Conservation (phyloP, 2,329 filamentous ascomycete genomes). For the Fusarium newnesense region DNA sequence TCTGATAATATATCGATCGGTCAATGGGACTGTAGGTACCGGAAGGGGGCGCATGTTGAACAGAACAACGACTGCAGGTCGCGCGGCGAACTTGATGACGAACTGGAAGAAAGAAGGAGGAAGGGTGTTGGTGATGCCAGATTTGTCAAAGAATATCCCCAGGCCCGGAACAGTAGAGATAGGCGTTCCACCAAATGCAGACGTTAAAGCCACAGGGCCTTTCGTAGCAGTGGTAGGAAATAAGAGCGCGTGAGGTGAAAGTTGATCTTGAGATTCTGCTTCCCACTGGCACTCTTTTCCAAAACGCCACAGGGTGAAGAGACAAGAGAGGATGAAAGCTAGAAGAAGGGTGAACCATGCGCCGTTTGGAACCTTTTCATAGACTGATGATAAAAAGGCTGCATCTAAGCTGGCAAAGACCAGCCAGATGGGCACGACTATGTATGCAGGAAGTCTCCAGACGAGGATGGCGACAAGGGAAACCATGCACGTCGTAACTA, state of each 20-base stretch:
- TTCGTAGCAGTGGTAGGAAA: background rate
- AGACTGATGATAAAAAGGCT: background rate
- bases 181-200: background rate
- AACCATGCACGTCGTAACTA: background rate
- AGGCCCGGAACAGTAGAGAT: background rate
- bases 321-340: background rate
- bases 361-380: background rate
- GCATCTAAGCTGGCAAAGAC: background rate
- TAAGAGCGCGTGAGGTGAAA: background rate
- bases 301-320: background rate
- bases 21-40: background rate
- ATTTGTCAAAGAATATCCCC: background rate
- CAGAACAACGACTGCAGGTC: background rate
- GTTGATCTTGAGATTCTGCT: background rate
- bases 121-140: background rate
- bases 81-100: background rate
- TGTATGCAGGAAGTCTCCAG: background rate
- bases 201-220: background rate
- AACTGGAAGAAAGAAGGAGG: background rate
- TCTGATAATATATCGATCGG: background rate
- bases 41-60: background rate
- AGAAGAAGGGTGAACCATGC: background rate
- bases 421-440: background rate
- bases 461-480: background rate
- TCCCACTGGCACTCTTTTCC: background rate